Base-by-base conservation (phyloP, 108 stramenopile genomes). In the Fragilariopsis cylindrus region DNA sequence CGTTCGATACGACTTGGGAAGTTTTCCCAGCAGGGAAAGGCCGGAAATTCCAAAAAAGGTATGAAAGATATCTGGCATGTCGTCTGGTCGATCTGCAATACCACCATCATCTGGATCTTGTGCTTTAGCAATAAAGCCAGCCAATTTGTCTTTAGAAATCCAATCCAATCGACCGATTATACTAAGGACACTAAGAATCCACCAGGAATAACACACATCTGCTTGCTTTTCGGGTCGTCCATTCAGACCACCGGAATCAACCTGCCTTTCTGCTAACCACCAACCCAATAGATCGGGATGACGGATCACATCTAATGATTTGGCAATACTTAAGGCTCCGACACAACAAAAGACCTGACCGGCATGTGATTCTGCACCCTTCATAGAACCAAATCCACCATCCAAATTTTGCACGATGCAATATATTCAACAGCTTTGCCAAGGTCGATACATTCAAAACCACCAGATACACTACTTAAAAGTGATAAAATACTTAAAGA, bases 201-300 rank as follows among this genome's bases (percentile, higher is more conserved):
- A 99, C 98, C 98, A 99, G 44, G 92, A 93, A 83, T 99, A 99
- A 75, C 99, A 99, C 3, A 99, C 99, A 79, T 99, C 99, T 0
- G 98, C 97, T 70, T 99, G 98, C 81, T 99, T 99, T 77, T 99
- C 99, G 1, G 98, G 98, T 41, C 99, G 80, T 4, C 99, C 99
- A 80, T 99, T 99, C 43, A 94, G 69, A 7, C 93, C 93, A 49
- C 99, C 99, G n/a, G 90, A 90, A 78, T 99, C 99, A 73, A 97
- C 97, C 77, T 99, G 99, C 48, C 99, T 78, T 82, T 99, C 99
- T n/a, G 96, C 85, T n/a, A 99, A 78, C 99, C 99, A 99, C 98
- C 99, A 99, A 8, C 89, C 89, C n/a, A 99, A 82, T 41, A 94
- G 72, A 67, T 97, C 96, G 19, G 84, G 82, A 71, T 85, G 82